Conservation (phyloP, 2,329 filamentous ascomycete species). For the Botrytis paeoniae region DNA sequence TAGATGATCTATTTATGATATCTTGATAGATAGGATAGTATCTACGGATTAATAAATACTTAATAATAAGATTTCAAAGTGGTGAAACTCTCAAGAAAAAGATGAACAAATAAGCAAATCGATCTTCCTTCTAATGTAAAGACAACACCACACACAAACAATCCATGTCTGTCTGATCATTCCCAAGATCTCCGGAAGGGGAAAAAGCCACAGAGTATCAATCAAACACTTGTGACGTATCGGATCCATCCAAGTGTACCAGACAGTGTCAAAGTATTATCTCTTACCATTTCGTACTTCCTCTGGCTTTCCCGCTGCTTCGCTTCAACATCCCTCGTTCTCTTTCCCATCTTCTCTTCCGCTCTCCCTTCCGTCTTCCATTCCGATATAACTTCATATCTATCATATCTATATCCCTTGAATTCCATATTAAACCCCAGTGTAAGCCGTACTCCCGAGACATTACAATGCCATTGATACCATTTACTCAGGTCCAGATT, state of each 20-base stretch:
- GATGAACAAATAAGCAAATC: neutral
- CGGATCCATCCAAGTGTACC: neutral
- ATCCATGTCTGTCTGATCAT: neutral
- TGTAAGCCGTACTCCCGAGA: neutral
- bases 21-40: too few species aligned
- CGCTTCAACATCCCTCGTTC: too few species aligned
- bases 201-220: slow-evolving; percentile 3
- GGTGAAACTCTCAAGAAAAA: neutral
- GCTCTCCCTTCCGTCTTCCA: neutral
- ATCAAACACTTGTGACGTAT: neutral
- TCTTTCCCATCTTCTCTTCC: neutral
- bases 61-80: neutral
- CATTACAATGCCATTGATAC: neutral
- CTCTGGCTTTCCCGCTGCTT: too few species aligned
- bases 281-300: neutral
- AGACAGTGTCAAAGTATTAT: neutral
- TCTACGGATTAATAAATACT: too few species aligned
- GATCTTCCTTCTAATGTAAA: neutral
- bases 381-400: neutral
- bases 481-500: neutral
- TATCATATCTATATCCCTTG: neutral
- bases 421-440: slow-evolving; percentile 4
- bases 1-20: neutral
- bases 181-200: slow-evolving; percentile 1
- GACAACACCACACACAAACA: neutral